A percentile compares a stretch with the other conserved stretches of the same genome.
Evolutionary conservation across 768 basidiomycete genomes (phyloP).

Genomic region (Leccinum subtestaceum): DNA sequence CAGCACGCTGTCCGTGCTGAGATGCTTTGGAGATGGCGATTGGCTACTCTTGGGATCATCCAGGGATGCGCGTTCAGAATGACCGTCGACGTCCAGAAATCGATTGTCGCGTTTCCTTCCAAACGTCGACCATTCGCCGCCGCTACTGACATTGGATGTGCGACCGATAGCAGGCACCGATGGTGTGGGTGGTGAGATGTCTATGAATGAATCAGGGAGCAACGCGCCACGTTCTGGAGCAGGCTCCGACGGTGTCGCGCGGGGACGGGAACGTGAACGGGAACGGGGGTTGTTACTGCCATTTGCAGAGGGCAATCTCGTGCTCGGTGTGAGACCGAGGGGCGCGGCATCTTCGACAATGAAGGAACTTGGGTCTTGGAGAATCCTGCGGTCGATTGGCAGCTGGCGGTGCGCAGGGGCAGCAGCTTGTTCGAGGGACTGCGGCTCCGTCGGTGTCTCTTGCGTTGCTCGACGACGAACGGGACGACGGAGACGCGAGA

Average conservation of each 20-base stretch:
- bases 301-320: conserved; percentile 16
- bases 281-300: conserved; percentile 3
- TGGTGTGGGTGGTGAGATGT: conserved; percentile 13
- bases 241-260: conserved; percentile 1
- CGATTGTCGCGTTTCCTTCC: conserved; percentile 26
- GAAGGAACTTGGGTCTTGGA: conserved; percentile 31
- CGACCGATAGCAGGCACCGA: conserved; percentile 13
- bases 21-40: conserved; percentile 21
- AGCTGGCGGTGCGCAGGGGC: conserved; percentile 1
- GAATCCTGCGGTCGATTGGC: conserved; percentile 27
- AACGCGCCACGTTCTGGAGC: background rate
- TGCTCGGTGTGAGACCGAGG: conserved; percentile 29
- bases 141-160: conserved; percentile 18
- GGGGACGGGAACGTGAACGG: conserved; percentile 7
- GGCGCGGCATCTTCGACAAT: conserved; percentile 15
- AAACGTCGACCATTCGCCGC: conserved; percentile 37
- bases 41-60: conserved; percentile 10
- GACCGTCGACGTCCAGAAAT: conserved; percentile 11
- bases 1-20: conserved; percentile 15
- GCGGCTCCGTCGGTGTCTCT: background rate
- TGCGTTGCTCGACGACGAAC: conserved; percentile 22
- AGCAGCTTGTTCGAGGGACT: background rate
- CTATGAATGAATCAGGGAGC: conserved; percentile 1
- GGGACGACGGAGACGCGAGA: conserved; percentile 34
- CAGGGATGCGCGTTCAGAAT: conserved; percentile 11